Base-by-base conservation (phyloP, 768 basidiomycete species). In the Mycena indigotica region DNA sequence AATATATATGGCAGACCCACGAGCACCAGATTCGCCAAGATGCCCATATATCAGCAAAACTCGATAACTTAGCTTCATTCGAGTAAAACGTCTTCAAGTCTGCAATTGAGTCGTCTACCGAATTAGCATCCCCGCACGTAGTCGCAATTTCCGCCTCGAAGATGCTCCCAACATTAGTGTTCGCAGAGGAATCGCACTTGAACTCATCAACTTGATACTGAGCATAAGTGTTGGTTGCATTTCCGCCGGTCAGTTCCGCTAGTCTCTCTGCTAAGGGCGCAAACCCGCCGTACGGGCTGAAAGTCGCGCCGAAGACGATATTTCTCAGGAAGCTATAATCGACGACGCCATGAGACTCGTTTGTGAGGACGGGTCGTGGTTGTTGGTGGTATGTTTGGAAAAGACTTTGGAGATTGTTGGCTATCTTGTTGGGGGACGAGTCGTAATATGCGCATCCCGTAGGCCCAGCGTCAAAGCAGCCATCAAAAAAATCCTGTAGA, bases 401-500 rank as follows among this genome's bases (percentile, higher is more conserved):
- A 2, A 79, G 62, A 1, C 54, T 54, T 0, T 72, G 73, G 8
- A 78, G 66, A 51, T 78, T 79, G 17, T 65, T 62, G 3, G 66
- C 60, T n/a, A 79, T 75, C 2, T 69, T 65, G 0, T 64, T 63
- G 1, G 77, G 64, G 2, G 70, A 69, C 0, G 74, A 67, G 5
- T 75, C 76, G 63, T 75, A 75, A 63, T 79, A 77, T 12, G 73
- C 51, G 60, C 78, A 79, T 1, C 41, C 48, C 15, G 52, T 50
- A 1, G 74, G 73, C 1, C 77, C 79, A 0, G 75, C 76, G 2
- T 67, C 63, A 38, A 67, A 66, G 56, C 78, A 79, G 23, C 65
- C 66, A 4, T 66, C 64, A 50, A 71, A 76, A 60, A 80, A 79
- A 4, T 44, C 58, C 23, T 74, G 65, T 55, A 78, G 56, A 1